phyloP scores from a whole-genome alignment of 2,329 filamentous ascomycete species.

The Claviceps capensis region DNA sequence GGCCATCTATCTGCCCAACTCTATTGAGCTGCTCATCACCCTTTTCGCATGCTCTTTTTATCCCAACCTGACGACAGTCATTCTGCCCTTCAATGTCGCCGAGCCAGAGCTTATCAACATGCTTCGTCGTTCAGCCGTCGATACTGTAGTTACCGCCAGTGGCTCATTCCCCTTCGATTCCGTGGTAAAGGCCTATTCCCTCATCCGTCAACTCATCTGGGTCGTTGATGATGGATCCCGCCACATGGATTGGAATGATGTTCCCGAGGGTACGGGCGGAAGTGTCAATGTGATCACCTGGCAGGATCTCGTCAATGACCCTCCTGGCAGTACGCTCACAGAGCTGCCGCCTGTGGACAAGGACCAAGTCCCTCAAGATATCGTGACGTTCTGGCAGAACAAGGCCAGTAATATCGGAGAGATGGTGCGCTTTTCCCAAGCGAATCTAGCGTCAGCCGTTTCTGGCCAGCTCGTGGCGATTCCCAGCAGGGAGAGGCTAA shows the following conservation, averaged over 20 bases:
- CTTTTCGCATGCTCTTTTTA: conserved; percentile 88
- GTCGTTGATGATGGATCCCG: conserved; percentile 81
- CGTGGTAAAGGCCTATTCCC: conserved; percentile 53
- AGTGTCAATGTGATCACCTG: conserved; percentile 77
- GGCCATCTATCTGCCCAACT: conserved; percentile 86
- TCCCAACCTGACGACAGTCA: conserved; percentile 59
- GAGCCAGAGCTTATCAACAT: conserved; percentile 57
- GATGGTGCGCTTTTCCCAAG: conserved; percentile 69
- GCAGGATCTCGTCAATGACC: conserved; percentile 74
- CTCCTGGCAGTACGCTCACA: conserved; percentile 39
- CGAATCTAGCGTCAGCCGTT: conserved; percentile 77
- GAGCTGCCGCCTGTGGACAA: conserved; percentile 54
- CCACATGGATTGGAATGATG: conserved; percentile 91
- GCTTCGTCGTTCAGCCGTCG: conserved; percentile 58
- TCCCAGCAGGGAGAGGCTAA: conserved; percentile 61
- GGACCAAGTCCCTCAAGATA: conserved; percentile 31
- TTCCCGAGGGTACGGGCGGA: conserved; percentile 62
- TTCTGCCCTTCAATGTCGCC: conserved; percentile 71
- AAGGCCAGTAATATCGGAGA: conserved; percentile 42
- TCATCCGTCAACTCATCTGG: conserved; percentile 72
- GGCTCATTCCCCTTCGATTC: conserved; percentile 73
- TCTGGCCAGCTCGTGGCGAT: conserved; percentile 65
- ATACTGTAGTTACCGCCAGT: conserved; percentile 71
- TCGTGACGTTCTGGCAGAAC: conserved; percentile 55
- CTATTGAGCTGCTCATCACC: conserved; percentile 68